A percentile compares a stretch with the other conserved stretches of the same genome.
Evolutionary conservation across 495 filamentous ascomycete genomes (phyloP).

Genomic region (Letharia lupina): DNA sequence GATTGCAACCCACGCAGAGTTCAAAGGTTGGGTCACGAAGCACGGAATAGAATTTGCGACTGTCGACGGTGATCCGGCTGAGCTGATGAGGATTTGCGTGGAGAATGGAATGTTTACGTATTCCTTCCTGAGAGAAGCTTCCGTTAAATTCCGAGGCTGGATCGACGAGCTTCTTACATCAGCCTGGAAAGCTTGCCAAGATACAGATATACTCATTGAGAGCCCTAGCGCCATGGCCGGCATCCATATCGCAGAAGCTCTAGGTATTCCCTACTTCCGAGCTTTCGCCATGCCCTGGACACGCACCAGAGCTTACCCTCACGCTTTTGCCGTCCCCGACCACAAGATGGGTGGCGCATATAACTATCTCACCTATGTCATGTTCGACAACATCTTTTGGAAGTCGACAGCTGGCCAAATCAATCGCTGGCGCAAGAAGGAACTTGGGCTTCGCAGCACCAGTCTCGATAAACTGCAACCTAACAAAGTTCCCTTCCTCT

Average conservation of each 20-base stretch:
- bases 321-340: slow-evolving; percentile 92
- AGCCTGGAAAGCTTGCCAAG: slow-evolving; percentile 80
- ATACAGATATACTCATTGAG: slow-evolving; percentile 84
- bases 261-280: slow-evolving; percentile 90
- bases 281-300: slow-evolving; percentile 99
- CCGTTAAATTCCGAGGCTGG: slow-evolving; percentile 85
- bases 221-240: slow-evolving; percentile 96
- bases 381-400: slow-evolving; percentile 98
- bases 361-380: slow-evolving; percentile 91
- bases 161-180: slow-evolving; percentile 78
- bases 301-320: slow-evolving; percentile 87
- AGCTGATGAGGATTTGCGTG: slow-evolving; percentile 92
- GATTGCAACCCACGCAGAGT: slow-evolving; percentile 90
- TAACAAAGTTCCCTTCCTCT: slow-evolving; percentile 94
- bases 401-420: slow-evolving; percentile 83
- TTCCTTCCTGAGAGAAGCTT: slow-evolving; percentile 80
- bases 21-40: slow-evolving; percentile 75
- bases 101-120: slow-evolving; percentile 97
- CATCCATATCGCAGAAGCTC: slow-evolving; percentile 95
- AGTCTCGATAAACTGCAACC: slow-evolving; percentile 84
- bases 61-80: slow-evolving; percentile 84
- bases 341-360: slow-evolving; percentile 90
- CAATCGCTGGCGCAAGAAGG: slow-evolving; percentile 83
- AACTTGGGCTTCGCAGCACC: slow-evolving; percentile 69
- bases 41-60: slow-evolving; percentile 89